Evolutionary conservation across 2,329 filamentous ascomycete species (phyloP).

Genomic region (Intubia oerlemansii): DNA sequence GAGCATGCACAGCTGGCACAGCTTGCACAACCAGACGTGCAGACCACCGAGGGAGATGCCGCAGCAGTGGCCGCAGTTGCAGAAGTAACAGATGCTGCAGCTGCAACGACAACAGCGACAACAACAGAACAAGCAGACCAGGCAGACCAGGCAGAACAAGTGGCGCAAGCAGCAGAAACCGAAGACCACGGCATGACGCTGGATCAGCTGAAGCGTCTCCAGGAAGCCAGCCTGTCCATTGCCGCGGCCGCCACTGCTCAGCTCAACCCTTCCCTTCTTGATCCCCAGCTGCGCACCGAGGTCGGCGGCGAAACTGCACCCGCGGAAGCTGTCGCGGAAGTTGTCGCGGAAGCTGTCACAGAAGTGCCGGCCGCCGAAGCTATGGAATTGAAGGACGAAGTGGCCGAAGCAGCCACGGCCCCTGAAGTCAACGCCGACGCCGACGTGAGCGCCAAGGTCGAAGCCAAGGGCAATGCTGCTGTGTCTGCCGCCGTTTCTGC

Average conservation of each 20-base stretch:
- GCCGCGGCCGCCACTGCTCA: slow-evolving; percentile 34
- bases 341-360: too few relatives aligned
- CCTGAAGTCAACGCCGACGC: background rate
- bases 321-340: slow-evolving; percentile 2
- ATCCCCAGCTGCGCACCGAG: slow-evolving; percentile 19
- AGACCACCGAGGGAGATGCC: too few relatives aligned
- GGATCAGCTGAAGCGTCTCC: slow-evolving; percentile 27
- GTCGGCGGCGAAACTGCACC: slow-evolving; percentile 5
- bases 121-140: too few relatives aligned
- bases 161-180: slow-evolving; percentile 4
- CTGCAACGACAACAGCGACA: background rate
- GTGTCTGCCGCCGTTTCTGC: too few relatives aligned
- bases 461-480: background rate
- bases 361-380: background rate
- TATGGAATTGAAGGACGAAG: too few relatives aligned
- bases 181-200: slow-evolving; percentile 6
- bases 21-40: too few relatives aligned
- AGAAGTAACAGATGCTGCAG: too few relatives aligned
- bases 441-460: background rate
- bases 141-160: slow-evolving; percentile 1
- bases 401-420: slow-evolving; percentile 1
- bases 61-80: too few relatives aligned
- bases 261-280: slow-evolving; percentile 30
- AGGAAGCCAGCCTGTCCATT: slow-evolving; percentile 29
- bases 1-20: too few relatives aligned